Conservation (phyloP, 1,284 basidiomycete genomes). For the Cryptococcus hybrid region DNA sequence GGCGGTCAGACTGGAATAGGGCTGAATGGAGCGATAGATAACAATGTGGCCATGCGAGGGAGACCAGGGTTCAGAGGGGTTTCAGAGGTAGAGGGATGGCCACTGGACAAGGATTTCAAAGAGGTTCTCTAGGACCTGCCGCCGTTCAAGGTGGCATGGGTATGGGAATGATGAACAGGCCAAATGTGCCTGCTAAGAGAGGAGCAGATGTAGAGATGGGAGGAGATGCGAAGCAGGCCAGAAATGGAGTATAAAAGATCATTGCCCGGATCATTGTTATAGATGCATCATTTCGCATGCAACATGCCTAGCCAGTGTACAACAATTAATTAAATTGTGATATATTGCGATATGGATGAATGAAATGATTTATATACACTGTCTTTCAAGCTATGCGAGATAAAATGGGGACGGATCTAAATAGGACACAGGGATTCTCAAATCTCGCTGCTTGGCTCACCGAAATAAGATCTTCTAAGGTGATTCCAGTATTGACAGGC, state of each 20-base stretch:
- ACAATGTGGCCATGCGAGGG: slow-evolving; percentile 1
- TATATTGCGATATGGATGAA: too few species aligned
- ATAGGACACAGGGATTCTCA: neutral
- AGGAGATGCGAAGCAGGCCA: slow-evolving; percentile 9
- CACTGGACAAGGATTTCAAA: slow-evolving; percentile 1
- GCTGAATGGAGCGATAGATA: slow-evolving; percentile 11
- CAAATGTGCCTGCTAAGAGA: slow-evolving; percentile 2
- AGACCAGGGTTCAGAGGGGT: slow-evolving; percentile 4
- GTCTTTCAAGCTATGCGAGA: neutral
- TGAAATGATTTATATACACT: too few species aligned
- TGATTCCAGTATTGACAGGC: slow-evolving; percentile 3
- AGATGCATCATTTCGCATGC: too few species aligned
- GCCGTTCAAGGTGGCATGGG: neutral
- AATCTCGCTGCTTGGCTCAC: too few species aligned
- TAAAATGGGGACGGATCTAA: neutral
- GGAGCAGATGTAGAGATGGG: slow-evolving; percentile 3
- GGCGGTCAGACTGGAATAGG: slow-evolving; percentile 2
- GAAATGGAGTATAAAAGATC: slow-evolving; percentile 4
- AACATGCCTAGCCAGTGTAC: too few species aligned
- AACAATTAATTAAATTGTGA: too few species aligned
- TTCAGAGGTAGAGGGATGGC: slow-evolving; percentile 2
- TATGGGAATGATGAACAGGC: slow-evolving; percentile 1
- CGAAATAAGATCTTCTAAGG: neutral
- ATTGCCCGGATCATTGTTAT: too few species aligned
- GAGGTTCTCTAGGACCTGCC: neutral